Conservation (phyloP, 768 basidiomycete genomes). For the Gautieria morchelliformis region DNA sequence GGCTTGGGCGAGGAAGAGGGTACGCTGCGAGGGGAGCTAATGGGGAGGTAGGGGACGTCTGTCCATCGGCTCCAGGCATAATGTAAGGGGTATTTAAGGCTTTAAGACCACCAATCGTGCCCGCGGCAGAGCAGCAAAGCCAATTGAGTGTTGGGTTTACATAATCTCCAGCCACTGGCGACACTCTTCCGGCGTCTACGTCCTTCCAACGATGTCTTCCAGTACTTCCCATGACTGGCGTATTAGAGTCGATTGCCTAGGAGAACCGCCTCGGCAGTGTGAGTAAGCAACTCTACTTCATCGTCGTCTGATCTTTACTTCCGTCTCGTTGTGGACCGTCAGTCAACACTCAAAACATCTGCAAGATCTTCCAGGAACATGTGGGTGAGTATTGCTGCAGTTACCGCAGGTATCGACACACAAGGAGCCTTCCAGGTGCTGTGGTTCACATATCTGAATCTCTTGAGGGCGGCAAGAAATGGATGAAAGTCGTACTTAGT, state of each 20-base stretch:
- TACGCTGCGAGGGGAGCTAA: constrained; percentile 34
- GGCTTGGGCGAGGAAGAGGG: constrained; percentile 40
- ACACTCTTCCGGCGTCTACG: neutral
- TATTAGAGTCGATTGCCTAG: constrained; percentile 1
- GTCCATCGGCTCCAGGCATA: neutral
- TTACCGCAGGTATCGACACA: neutral
- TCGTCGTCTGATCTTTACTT: neutral
- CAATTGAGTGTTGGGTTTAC: no score
- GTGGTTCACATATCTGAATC: neutral
- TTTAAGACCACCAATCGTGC: no score
- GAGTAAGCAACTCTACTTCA: neutral
- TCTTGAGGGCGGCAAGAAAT: constrained; percentile 7
- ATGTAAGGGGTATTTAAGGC: no score
- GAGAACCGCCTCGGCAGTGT: neutral
- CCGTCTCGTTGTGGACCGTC: neutral
- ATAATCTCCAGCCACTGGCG: no score
- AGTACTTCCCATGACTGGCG: neutral
- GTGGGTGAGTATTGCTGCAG: neutral
- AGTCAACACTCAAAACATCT: constrained; percentile 1
- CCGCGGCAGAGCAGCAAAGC: no score
- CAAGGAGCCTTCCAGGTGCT: neutral
- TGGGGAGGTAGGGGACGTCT: constrained; percentile 32
- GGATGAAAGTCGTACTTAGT: constrained; percentile 2
- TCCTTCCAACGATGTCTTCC: neutral
- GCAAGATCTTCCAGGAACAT: neutral